These are phyloP conservation scores for Sporothrix euskadiensis DNA, from an alignment of 2,329 filamentous ascomycete genomes.

Conservation along the genomic window DNA sequence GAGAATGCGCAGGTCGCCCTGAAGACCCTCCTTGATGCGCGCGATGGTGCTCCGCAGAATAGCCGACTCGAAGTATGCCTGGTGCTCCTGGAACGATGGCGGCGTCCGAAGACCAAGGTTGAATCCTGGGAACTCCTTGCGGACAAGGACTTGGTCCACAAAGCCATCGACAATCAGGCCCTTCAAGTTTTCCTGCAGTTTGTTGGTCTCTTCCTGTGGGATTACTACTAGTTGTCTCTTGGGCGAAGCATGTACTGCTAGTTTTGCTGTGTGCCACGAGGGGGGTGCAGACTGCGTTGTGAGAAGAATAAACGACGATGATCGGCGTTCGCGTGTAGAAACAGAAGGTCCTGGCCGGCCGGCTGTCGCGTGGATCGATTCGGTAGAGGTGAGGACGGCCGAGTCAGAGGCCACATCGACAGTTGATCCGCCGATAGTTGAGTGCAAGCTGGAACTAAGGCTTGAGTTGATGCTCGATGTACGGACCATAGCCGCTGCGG, in stretches of 20 bases:
- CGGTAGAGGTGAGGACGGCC: slow-evolving; percentile 46
- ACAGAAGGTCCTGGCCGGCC: slow-evolving; percentile 22
- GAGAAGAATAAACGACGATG: slow-evolving; percentile 89
- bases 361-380: slow-evolving; percentile 37
- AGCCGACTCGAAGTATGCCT: slow-evolving; percentile 93
- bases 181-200: slow-evolving; percentile 72
- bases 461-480: slow-evolving; percentile 56
- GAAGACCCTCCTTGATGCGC: slow-evolving; percentile 68
- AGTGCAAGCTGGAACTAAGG: slow-evolving; percentile 29
- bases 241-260: slow-evolving; percentile 64
- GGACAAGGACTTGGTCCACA: slow-evolving; percentile 77
- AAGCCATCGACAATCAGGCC: slow-evolving; percentile 80
- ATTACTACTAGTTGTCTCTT: slow-evolving; percentile 49
- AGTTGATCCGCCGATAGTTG: slow-evolving; percentile 24
- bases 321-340: slow-evolving; percentile 65
- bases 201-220: slow-evolving; percentile 60
- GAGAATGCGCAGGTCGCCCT: slow-evolving; percentile 69
- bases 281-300: slow-evolving; percentile 66
- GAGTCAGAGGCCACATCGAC: slow-evolving; percentile 23
- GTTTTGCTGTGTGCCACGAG: slow-evolving; percentile 59
- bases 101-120: slow-evolving; percentile 84
- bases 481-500: slow-evolving; percentile 66
- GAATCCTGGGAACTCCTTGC: slow-evolving; percentile 90
- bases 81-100: slow-evolving; percentile 89
- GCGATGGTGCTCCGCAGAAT: slow-evolving; percentile 74